phyloP scores from a whole-genome alignment of 176 grass and related monocot genomes.

The Coix lacrymajobi region DNA sequence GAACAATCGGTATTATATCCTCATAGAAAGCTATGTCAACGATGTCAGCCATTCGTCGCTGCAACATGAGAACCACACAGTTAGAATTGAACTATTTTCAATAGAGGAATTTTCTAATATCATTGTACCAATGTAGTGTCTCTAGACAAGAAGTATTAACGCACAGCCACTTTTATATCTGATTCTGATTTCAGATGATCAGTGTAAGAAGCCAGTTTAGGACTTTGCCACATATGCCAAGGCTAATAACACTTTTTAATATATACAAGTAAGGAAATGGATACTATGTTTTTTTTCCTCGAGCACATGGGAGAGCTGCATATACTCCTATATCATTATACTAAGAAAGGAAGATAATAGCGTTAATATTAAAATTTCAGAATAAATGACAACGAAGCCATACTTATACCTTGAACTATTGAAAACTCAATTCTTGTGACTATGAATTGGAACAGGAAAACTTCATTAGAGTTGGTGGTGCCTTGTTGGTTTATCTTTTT shows the following conservation, averaged over 20 bases:
- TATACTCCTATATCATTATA: too few relatives aligned
- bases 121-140: neutral
- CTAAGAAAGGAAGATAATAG: too few relatives aligned
- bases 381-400: too few relatives aligned
- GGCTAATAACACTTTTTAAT: neutral
- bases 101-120: neutral
- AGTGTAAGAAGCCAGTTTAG: neutral
- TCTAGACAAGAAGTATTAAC: too few relatives aligned
- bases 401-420: too few relatives aligned
- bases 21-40: conserved; percentile 33
- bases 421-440: too few relatives aligned
- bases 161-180: neutral
- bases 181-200: neutral
- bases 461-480: too few relatives aligned
- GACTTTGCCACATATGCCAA: neutral
- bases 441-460: too few relatives aligned
- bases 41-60: conserved; percentile 49
- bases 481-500: too few relatives aligned
- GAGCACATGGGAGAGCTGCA: too few relatives aligned
- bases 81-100: neutral
- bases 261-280: neutral
- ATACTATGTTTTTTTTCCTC: neutral
- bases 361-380: too few relatives aligned
- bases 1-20: conserved; percentile 47
- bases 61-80: conserved; percentile 12